Evolutionary conservation across 495 filamentous ascomycete genomes (phyloP).

Genomic region (Aspergillus taichungensis): DNA sequence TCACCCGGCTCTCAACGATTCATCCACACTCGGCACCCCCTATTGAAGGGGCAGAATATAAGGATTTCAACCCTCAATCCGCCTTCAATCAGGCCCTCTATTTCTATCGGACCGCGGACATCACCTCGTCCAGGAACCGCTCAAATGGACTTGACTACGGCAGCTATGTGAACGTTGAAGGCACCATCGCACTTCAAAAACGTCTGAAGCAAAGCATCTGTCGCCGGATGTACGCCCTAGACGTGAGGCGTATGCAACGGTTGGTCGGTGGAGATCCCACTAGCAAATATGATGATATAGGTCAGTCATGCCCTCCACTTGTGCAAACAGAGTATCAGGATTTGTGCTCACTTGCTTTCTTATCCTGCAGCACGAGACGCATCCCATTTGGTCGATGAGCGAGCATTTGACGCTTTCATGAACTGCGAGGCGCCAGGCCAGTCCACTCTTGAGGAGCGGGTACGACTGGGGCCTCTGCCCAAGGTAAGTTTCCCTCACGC

Average conservation of each 20-base stretch:
- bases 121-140: slow-evolving; percentile 24
- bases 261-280: slow-evolving; percentile 31
- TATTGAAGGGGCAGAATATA: slow-evolving; percentile 31
- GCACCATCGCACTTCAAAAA: slow-evolving; percentile 30
- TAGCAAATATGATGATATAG: slow-evolving; percentile 27
- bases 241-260: slow-evolving; percentile 32
- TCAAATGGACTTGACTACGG: slow-evolving; percentile 29
- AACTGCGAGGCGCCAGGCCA: slow-evolving; percentile 33
- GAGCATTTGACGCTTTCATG: slow-evolving; percentile 35
- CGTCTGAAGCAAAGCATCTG: slow-evolving; percentile 32
- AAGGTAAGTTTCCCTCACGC: slow-evolving; percentile 16
- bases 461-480: slow-evolving; percentile 34
- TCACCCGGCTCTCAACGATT: slow-evolving; percentile 49
- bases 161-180: slow-evolving; percentile 31
- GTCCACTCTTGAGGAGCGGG: slow-evolving; percentile 31
- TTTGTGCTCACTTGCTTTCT: slow-evolving; percentile 1
- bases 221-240: slow-evolving; percentile 33
- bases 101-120: slow-evolving; percentile 29
- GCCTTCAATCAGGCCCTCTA: slow-evolving; percentile 33
- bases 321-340: not conserved
- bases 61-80: slow-evolving; percentile 35
- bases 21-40: slow-evolving; percentile 41
- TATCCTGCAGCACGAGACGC: slow-evolving; percentile 20
- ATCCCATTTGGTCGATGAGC: slow-evolving; percentile 22
- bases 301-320: slow-evolving; percentile 13